These are phyloP conservation scores for Diutina mesorugosa DNA, from an alignment of 1,139 yeast genomes.

Conservation along the genomic window DNA sequence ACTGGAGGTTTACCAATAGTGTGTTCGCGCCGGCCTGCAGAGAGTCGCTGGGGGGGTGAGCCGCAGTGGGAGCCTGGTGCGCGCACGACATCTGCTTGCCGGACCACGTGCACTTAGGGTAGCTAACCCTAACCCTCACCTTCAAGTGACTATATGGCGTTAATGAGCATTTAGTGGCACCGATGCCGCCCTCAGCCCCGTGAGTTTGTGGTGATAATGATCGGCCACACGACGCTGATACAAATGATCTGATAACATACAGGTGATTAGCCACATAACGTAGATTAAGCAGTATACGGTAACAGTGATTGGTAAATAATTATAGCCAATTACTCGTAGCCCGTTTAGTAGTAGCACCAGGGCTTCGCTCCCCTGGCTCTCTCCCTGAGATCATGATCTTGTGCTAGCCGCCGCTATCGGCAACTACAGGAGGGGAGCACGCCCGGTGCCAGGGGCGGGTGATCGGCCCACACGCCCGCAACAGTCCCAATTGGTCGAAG, in stretches of 20 bases:
- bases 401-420: no score
- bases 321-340: no score
- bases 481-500: neutral
- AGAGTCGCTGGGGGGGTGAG: neutral
- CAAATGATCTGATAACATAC: no score
- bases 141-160: neutral
- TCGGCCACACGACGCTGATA: no score
- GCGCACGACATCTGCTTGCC: neutral
- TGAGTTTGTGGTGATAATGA: neutral
- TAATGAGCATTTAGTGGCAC: neutral
- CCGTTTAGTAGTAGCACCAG: no score
- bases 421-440: no score
- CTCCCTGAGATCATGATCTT: no score
- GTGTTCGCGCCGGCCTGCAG: slow-evolving; percentile 2
- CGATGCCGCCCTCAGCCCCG: neutral
- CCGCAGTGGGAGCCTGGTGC: neutral
- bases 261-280: no score
- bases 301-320: no score
- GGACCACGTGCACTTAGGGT: neutral
- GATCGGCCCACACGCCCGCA: neutral
- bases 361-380: no score
- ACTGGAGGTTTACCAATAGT: neutral
- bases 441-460: no score
- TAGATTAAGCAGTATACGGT: no score
- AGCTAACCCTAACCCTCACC: neutral